phyloP scores from a whole-genome alignment of 345 rosid genomes.

The Aegle marmelos region DNA sequence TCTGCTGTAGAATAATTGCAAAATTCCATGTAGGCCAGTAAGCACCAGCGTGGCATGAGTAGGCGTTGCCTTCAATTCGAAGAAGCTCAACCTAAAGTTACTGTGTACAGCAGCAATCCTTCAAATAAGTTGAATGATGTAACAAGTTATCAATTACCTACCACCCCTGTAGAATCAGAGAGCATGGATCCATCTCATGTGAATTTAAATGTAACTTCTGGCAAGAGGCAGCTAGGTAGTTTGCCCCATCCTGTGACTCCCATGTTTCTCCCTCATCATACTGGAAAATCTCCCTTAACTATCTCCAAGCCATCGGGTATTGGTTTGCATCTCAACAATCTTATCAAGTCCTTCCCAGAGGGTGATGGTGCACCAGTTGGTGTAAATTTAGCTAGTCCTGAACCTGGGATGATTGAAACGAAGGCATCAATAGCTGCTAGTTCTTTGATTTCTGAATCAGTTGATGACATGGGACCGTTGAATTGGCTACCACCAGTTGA shows the following conservation, averaged over 20 bases:
- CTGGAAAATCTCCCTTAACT: constrained; percentile 26
- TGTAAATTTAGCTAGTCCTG: constrained; percentile 11
- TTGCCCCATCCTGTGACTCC: constrained; percentile 13
- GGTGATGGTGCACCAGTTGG: constrained; percentile 21
- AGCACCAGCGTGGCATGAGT: constrained; percentile 51
- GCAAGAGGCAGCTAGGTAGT: constrained; percentile 24
- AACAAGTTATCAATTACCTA: constrained; percentile 21
- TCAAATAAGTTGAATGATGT: constrained; percentile 16
- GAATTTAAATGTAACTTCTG: constrained; percentile 24
- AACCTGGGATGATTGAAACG: constrained; percentile 22
- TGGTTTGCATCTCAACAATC: constrained; percentile 60
- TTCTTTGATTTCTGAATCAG: constrained; percentile 29
- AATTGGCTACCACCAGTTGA: constrained; percentile 16
- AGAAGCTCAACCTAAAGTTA: constrained; percentile 32
- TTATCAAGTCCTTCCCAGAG: constrained; percentile 29
- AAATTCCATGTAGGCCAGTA: constrained; percentile 38
- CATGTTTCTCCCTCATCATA: constrained; percentile 10
- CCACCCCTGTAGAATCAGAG: constrained; percentile 27
- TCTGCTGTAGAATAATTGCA: constrained; percentile 29
- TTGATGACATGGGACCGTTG: constrained; percentile 20
- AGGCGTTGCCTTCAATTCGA: constrained; percentile 68
- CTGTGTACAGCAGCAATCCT: constrained; percentile 12
- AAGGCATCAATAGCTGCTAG: constrained; percentile 19
- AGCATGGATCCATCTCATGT: constrained; percentile 23
- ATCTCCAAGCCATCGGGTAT: constrained; percentile 48